These are phyloP conservation scores for Inga leiocalycina DNA, from an alignment of 306 rosid genomes.

Conservation along the genomic window DNA sequence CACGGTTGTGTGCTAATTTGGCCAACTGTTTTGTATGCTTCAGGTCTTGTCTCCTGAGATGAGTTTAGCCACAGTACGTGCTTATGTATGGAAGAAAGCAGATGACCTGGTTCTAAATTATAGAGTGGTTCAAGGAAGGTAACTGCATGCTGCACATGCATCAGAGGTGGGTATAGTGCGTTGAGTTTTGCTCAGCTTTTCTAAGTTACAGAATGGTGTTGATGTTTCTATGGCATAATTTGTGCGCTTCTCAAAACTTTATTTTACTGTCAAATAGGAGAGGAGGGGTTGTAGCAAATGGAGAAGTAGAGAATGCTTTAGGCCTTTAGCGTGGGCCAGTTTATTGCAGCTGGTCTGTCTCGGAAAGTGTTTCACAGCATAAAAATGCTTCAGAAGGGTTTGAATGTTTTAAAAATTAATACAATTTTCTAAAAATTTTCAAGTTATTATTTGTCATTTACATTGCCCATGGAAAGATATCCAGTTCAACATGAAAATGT, in stretches of 20 bases:
- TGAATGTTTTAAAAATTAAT: background rate
- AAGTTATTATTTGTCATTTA: no score
- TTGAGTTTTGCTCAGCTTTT: constrained; percentile 27
- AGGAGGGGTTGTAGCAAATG: background rate
- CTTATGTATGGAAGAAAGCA: constrained; percentile 94
- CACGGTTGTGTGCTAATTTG: constrained; percentile 20
- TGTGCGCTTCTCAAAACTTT: constrained; percentile 10
- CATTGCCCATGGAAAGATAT: background rate
- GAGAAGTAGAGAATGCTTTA: background rate
- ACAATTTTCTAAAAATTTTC: background rate
- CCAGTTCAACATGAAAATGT: background rate
- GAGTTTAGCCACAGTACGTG: constrained; percentile 95
- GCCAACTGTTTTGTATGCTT: constrained; percentile 29
- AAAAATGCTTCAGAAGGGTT: background rate
- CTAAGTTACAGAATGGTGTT: constrained; percentile 19
- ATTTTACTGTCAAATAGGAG: constrained; percentile 23
- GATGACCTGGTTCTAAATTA: constrained; percentile 91
- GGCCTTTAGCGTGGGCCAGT: background rate
- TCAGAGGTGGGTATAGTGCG: constrained; percentile 40
- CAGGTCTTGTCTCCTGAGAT: constrained; percentile 87
- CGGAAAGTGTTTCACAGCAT: constrained; percentile 14
- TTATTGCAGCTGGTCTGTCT: background rate
- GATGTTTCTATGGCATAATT: constrained; percentile 18
- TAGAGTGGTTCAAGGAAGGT: constrained; percentile 85
- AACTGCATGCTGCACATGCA: constrained; percentile 43